phyloP scores from a whole-genome alignment of 257 asterid genomes.

The Penstemon davidsonii region DNA sequence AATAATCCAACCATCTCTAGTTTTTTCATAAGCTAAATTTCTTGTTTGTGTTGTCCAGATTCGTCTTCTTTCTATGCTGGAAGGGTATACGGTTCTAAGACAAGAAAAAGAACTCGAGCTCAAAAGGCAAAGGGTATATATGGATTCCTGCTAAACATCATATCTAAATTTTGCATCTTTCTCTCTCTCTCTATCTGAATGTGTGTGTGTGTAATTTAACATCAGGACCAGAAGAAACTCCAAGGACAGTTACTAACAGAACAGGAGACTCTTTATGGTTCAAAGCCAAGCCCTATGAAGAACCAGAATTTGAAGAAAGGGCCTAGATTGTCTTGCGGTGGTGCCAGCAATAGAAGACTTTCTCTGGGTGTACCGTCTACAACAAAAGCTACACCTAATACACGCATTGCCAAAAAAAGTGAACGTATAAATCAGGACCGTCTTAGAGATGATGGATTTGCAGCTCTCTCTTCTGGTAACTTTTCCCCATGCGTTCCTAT shows the following conservation, averaged over 20 bases:
- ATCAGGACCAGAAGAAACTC: slow-evolving; percentile 84
- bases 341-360: slow-evolving; percentile 46
- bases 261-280: slow-evolving; percentile 60
- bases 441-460: slow-evolving; percentile 44
- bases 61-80: slow-evolving; percentile 84
- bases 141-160: slow-evolving; percentile 17
- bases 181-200: neutral
- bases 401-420: slow-evolving; percentile 42
- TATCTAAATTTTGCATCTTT: neutral
- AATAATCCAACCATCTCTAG: neutral
- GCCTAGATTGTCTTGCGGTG: slow-evolving; percentile 54
- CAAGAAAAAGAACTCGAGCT: slow-evolving; percentile 88
- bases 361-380: slow-evolving; percentile 53
- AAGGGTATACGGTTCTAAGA: slow-evolving; percentile 63
- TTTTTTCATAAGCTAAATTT: neutral
- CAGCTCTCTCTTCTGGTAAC: slow-evolving; percentile 68
- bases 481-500: neutral
- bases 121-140: slow-evolving; percentile 78
- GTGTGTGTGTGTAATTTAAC: neutral
- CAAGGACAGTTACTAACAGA: slow-evolving; percentile 59
- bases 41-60: slow-evolving; percentile 43
- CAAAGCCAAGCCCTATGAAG: slow-evolving; percentile 65
- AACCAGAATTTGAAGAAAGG: slow-evolving; percentile 59
- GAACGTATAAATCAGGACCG: slow-evolving; percentile 26
- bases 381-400: slow-evolving; percentile 49